Evolutionary conservation across 2,329 filamentous ascomycete species (phyloP).

Genomic region (Teratosphaeria nubilosa): DNA sequence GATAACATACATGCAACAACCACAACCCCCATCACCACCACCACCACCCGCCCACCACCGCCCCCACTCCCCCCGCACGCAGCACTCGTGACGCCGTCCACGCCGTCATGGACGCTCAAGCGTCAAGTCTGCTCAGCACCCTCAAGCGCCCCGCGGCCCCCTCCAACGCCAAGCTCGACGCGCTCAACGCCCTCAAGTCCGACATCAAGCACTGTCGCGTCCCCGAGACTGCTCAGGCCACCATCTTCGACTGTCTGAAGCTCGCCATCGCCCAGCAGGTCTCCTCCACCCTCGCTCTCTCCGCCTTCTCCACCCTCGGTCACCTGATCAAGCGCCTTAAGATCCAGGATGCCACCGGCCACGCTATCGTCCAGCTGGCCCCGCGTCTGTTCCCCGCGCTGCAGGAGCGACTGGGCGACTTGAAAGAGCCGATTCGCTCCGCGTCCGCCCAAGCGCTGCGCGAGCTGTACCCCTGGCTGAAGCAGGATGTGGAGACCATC

Average conservation of each 20-base stretch:
- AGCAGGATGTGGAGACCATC: constrained; percentile 65
- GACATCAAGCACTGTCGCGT: constrained; percentile 89
- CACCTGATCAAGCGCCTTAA: constrained; percentile 79
- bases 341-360: constrained; percentile 59
- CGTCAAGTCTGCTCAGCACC: constrained; percentile 42
- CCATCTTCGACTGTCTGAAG: constrained; percentile 74
- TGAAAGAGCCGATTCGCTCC: constrained; percentile 71
- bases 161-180: constrained; percentile 59
- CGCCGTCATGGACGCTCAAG: constrained; percentile 47
- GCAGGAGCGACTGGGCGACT: constrained; percentile 76
- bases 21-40: not conserved
- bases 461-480: constrained; percentile 63
- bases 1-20: not conserved
- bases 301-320: constrained; percentile 77
- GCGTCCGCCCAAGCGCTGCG: constrained; percentile 65
- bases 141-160: constrained; percentile 54
- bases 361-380: constrained; percentile 56
- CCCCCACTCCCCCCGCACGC: no score
- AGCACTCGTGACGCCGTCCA: not conserved
- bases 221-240: constrained; percentile 58
- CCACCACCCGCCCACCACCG: not conserved
- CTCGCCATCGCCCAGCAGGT: constrained; percentile 67
- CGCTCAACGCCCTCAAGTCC: constrained; percentile 68
- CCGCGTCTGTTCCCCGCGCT: constrained; percentile 63
- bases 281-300: constrained; percentile 60